Conservation (phyloP, 257 asterid species). For the Galeopsis tetrahit region DNA sequence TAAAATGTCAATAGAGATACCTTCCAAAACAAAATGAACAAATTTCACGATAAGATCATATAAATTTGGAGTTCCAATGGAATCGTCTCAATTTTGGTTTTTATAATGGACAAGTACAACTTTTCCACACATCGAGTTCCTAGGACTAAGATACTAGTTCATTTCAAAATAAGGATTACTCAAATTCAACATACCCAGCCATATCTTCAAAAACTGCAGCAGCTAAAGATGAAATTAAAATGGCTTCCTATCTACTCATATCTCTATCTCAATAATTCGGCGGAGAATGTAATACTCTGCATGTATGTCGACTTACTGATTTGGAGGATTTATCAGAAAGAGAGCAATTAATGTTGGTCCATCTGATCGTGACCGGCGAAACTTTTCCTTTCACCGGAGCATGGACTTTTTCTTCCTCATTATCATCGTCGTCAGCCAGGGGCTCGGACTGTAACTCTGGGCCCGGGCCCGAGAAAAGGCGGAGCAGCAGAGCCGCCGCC, state of each 20-base stretch:
- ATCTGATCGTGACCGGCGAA: conserved; percentile 69
- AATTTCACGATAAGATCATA: background rate
- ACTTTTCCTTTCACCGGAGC: conserved; percentile 59
- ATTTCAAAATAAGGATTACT: background rate
- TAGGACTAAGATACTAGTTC: background rate
- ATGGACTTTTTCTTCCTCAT: conserved; percentile 42
- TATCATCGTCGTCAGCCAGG: conserved; percentile 40
- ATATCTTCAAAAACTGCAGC: conserved; percentile 23
- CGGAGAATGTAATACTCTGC: conserved; percentile 23
- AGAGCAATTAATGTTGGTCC: conserved; percentile 80
- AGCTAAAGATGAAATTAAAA: background rate
- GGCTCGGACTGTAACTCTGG: conserved; percentile 60
- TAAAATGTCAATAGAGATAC: conserved; percentile 21
- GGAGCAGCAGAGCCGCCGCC: conserved; percentile 83
- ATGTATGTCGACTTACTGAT: conserved; percentile 49
- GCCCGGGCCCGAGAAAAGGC: conserved; percentile 72
- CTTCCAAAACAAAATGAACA: background rate
- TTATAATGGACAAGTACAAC: background rate
- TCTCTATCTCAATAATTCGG: conserved; percentile 9
- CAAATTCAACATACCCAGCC: background rate
- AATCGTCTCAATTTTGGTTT: conserved; percentile 16
- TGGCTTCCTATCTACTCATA: background rate
- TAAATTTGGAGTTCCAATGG: background rate
- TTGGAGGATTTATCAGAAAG: conserved; percentile 74
- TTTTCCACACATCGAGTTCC: conserved; percentile 15